A percentile compares a stretch with the other conserved stretches of the same genome.
Evolutionary conservation across 106 monocot species (phyloP).

Genomic region (Alisma plantagoaquatica): DNA sequence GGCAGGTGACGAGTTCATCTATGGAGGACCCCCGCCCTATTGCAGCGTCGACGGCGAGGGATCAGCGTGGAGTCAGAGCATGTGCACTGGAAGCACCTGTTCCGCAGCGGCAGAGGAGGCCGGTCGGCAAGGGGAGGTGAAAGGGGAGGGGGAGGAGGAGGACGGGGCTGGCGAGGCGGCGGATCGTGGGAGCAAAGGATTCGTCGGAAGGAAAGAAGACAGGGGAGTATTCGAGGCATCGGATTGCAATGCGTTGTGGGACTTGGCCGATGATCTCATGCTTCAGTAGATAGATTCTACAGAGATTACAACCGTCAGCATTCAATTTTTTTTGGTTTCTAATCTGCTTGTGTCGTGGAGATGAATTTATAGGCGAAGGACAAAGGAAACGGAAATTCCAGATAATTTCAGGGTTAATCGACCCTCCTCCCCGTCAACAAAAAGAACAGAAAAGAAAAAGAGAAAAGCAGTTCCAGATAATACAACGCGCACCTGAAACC

Average conservation of each 20-base stretch:
- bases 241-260: constrained; percentile 83
- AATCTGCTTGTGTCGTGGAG: no score
- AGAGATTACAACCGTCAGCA: no score
- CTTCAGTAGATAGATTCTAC: constrained; percentile 15
- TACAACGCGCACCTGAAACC: no score
- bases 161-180: constrained; percentile 22
- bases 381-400: no score
- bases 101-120: constrained; percentile 9
- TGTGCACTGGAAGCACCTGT: constrained; percentile 42
- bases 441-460: no score
- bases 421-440: no score
- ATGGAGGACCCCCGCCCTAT: constrained; percentile 12
- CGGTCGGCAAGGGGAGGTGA: constrained; percentile 2
- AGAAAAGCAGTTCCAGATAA: no score
- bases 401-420: no score
- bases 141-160: constrained; percentile 19
- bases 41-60: constrained; percentile 28
- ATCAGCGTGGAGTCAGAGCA: constrained; percentile 43
- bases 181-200: no score
- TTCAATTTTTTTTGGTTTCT: no score
- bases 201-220: constrained; percentile 20
- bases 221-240: constrained; percentile 28
- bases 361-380: no score
- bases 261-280: constrained; percentile 80
- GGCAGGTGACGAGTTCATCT: constrained; percentile 29